Conservation (phyloP, 2,329 filamentous ascomycete species). For the Triangularia verruculosa region DNA sequence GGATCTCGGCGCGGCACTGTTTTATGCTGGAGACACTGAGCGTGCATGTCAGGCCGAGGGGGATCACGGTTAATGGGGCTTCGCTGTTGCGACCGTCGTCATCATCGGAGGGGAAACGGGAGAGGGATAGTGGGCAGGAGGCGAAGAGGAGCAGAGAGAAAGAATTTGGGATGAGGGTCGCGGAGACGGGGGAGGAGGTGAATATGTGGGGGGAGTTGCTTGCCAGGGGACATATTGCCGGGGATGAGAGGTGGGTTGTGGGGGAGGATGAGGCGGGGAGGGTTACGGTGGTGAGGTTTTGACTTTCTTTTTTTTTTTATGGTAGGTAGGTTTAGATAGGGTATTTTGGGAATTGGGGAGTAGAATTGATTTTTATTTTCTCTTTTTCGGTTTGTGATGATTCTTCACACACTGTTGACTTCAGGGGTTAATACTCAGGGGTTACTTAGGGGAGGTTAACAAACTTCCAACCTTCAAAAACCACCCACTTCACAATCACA, state of each 20-base stretch:
- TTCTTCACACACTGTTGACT: too few relatives aligned
- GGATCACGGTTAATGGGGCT: constrained; percentile 36
- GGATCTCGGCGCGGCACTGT: constrained; percentile 44
- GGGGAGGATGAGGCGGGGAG: constrained; percentile 53
- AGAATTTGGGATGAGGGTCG: constrained; percentile 37
- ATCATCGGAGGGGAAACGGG: too few relatives aligned
- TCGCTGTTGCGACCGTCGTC: not conserved
- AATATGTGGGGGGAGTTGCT: constrained; percentile 48
- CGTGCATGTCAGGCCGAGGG: constrained; percentile 40
- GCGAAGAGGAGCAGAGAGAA: constrained; percentile 33
- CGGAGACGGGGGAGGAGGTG: constrained; percentile 42
- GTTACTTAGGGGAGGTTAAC: not conserved
- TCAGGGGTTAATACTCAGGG: not conserved
- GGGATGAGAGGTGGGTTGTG: constrained; percentile 60
- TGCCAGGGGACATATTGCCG: constrained; percentile 52
- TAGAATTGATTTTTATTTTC: too few relatives aligned
- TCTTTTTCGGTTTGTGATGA: too few relatives aligned
- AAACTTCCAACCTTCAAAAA: too few relatives aligned
- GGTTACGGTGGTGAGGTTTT: constrained; percentile 54
- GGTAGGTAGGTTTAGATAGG: too few relatives aligned
- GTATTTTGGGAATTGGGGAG: too few relatives aligned
- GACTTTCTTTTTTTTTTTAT: too few relatives aligned
- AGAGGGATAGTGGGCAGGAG: not conserved
- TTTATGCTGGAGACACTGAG: constrained; percentile 48
- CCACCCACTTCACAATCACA: not conserved